Evolutionary conservation across 345 rosid genomes (phyloP), one percentile per base, ranked within the genome.

Genomic region (Cardamine resedifolia): DNA sequence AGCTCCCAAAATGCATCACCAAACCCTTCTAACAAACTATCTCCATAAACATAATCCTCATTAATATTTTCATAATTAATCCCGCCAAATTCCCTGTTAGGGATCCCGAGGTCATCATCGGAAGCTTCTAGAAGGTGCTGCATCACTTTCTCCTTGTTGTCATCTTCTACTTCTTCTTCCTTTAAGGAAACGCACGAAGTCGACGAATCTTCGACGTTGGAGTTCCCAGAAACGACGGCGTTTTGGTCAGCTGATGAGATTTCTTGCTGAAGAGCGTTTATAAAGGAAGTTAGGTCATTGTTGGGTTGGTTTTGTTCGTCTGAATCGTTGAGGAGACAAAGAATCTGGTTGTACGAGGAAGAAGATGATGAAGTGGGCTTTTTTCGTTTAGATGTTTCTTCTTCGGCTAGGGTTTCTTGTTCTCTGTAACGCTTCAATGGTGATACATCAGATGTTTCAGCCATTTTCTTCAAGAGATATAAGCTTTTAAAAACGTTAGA

Each of bases 21-120:
- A 20, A 79, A 82, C 27, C 68, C 88, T 59, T 76, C 79, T 27
- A 58, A 78, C 55, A 74, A 66, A 67, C 62, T 74, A 58, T 30
- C 19, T 58, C 68, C 78, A 51, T 74, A 58, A 18, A 51, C 68
- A 16, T 75, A 75, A 50, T 43, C 38, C 0, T 74, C 53, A 18
- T 56, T 63, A 48, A 21, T 11, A 12, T 21, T 55, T 11, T 76
- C 79, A 15, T 68, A 82, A 36, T 4, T 72, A 24, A 38, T 77
- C 6, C 20, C 82, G 6, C 27, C 71, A 11, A 26, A 76, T 18
- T 76, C 84, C 6, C 68, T 77, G 53, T 70, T 83, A 19, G 96
- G 96, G 31, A 91, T 87, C 47, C 97, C 97, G 10, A 91, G 90
- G 78, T 91, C 97, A 43, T 91, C 97, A 55, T 89, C 97, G 0